Percentiles rank a stretch among this genome's conserved stretches.
Evolutionary conservation across 1,284 basidiomycete species (phyloP).

Genomic region (Malassezia obtusa): DNA sequence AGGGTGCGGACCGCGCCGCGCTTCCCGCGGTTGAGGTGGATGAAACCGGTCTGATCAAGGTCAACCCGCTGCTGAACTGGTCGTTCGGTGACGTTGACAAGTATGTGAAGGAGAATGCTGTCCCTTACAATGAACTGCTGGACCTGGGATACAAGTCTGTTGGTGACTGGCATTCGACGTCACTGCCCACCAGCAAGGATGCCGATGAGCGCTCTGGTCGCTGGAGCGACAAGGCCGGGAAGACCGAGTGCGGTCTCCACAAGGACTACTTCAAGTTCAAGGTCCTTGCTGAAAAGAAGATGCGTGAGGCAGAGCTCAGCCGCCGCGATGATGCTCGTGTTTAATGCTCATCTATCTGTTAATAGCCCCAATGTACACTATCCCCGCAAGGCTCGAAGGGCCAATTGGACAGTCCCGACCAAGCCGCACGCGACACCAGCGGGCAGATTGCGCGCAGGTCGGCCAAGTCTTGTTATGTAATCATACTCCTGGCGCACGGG

Average conservation of each 20-base stretch:
- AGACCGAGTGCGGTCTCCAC: conserved; percentile 92
- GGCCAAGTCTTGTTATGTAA: no score
- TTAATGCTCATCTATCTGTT: neutral
- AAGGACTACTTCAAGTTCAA: conserved; percentile 46
- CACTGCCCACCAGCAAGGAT: conserved; percentile 52
- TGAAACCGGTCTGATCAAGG: conserved; percentile 78
- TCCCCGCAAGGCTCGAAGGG: no score
- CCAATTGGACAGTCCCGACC: no score
- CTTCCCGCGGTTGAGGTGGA: conserved; percentile 84
- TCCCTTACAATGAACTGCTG: conserved; percentile 80
- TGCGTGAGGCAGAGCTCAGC: conserved; percentile 36
- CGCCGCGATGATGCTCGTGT: conserved; percentile 26
- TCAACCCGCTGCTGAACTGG: conserved; percentile 90
- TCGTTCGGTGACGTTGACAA: conserved; percentile 73
- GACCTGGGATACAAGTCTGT: conserved; percentile 86
- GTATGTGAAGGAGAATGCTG: conserved; percentile 71
- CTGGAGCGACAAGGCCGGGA: conserved; percentile 74
- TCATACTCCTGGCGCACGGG: no score
- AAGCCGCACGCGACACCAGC: no score
- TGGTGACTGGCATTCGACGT: conserved; percentile 94
- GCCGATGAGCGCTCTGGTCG: conserved; percentile 79
- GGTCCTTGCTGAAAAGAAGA: conserved; percentile 37
- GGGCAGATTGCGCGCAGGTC: no score
- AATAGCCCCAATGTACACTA: neutral
- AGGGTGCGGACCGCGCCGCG: conserved; percentile 74